phyloP scores from a whole-genome alignment of 345 rosid species.

The Ceriops decandra region DNA sequence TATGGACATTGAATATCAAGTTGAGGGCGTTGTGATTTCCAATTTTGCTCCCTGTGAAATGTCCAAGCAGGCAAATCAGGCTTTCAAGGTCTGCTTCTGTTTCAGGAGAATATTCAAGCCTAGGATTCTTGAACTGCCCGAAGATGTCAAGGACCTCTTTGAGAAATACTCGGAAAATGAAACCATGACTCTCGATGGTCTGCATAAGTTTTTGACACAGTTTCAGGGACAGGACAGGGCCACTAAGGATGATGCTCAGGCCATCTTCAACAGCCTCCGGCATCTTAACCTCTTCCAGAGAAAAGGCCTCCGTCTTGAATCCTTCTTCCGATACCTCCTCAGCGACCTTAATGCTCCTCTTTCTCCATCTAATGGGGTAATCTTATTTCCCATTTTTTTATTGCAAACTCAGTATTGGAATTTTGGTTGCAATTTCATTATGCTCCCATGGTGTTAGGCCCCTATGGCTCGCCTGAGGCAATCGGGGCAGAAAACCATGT shows the following conservation, averaged over 20 bases:
- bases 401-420: background rate
- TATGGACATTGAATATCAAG: too few species aligned
- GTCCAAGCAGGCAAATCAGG: constrained; percentile 13
- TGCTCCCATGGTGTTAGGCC: too few species aligned
- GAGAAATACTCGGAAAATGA: constrained; percentile 37
- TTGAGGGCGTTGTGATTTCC: too few species aligned
- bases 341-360: constrained; percentile 42
- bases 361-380: constrained; percentile 30
- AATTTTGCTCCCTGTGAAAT: background rate
- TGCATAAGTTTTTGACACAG: constrained; percentile 27
- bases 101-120: constrained; percentile 47
- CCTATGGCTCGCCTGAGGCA: too few species aligned
- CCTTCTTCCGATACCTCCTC: constrained; percentile 53
- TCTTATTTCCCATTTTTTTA: background rate
- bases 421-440: too few species aligned
- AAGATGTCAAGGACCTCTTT: constrained; percentile 33
- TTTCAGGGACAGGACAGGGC: constrained; percentile 30
- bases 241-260: constrained; percentile 42
- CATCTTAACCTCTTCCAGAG: constrained; percentile 51
- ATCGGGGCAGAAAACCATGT: too few species aligned
- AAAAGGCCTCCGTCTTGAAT: constrained; percentile 44
- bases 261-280: constrained; percentile 45
- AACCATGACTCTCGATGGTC: constrained; percentile 35
- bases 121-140: constrained; percentile 39
- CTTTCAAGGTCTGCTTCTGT: constrained; percentile 47